Percentiles rank a stretch among this genome's conserved stretches.
Evolutionary conservation across 1,284 basidiomycete species (phyloP).

Genomic region (Fomitopsis schrenkii): DNA sequence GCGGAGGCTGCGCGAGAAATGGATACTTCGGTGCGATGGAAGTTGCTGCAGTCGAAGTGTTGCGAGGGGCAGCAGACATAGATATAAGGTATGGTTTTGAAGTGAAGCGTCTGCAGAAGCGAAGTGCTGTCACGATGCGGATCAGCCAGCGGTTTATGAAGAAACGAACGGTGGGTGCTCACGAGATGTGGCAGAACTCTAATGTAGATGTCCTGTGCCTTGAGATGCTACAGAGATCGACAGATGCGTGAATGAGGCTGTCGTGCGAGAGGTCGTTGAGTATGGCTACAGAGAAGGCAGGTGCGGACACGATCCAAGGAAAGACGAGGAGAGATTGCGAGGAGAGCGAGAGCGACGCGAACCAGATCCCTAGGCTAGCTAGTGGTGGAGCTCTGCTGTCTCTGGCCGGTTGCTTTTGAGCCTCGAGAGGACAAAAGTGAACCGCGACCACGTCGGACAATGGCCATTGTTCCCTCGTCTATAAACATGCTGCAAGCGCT

Average conservation of each 20-base stretch:
- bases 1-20: conserved; percentile 28
- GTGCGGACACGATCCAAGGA: background rate
- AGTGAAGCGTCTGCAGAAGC: background rate
- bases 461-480: conserved; percentile 19
- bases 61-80: conserved; percentile 18
- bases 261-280: background rate
- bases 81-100: conserved; percentile 8
- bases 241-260: background rate
- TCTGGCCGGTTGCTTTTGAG: conserved; percentile 15
- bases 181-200: conserved; percentile 7
- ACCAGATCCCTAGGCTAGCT: conserved; percentile 20
- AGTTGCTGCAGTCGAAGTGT: conserved; percentile 6
- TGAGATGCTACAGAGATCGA: background rate
- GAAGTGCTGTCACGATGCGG: conserved; percentile 1
- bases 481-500: conserved; percentile 19
- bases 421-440: conserved; percentile 20
- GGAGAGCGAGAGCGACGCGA: background rate
- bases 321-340: background rate
- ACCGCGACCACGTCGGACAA: conserved; percentile 20
- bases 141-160: conserved; percentile 9
- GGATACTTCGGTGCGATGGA: conserved; percentile 20
- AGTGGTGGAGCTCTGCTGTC: conserved; percentile 13
- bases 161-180: conserved; percentile 4
- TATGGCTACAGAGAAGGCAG: conserved; percentile 9
- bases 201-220: background rate